Percentiles rank a stretch among this genome's conserved stretches.
Conservation (phyloP, 768 basidiomycete species). For the Termitomyces sp. region DNA sequence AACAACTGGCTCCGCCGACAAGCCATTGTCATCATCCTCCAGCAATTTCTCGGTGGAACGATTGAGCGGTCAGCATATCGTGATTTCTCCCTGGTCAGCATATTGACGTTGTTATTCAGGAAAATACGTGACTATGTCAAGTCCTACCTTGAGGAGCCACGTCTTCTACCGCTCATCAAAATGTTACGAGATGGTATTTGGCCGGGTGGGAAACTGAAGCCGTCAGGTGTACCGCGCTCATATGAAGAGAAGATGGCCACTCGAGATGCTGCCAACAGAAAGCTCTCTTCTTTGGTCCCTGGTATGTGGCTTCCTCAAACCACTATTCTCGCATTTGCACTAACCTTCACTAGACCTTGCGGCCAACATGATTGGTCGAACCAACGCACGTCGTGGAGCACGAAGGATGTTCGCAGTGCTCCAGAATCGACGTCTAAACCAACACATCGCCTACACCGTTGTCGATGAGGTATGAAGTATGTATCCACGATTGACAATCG, state of each 20-base stretch:
- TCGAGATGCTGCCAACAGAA: conserved; percentile 83
- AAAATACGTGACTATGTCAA: conserved; percentile 83
- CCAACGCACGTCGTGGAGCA: conserved; percentile 91
- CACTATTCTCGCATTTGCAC: not conserved
- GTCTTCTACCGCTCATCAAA: conserved; percentile 60
- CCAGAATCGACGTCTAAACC: conserved; percentile 92
- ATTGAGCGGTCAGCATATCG: conserved; percentile 74
- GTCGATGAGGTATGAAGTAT: conserved; percentile 72
- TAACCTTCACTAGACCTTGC: conserved; percentile 62
- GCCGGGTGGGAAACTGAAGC: conserved; percentile 76
- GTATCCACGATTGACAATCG: not conserved
- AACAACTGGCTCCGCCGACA: conserved; percentile 96
- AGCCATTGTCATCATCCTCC: conserved; percentile 93
- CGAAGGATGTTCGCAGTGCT: conserved; percentile 89
- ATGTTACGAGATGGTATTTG: conserved; percentile 74
- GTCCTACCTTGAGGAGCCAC: conserved; percentile 59
- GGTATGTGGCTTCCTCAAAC: conserved; percentile 38
- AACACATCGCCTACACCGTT: conserved; percentile 85
- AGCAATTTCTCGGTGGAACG: conserved; percentile 92
- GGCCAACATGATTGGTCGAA: conserved; percentile 97
- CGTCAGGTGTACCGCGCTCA: conserved; percentile 60
- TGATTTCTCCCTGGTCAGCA: not conserved
- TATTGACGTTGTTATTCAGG: conserved; percentile 34
- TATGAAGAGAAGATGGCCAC: conserved; percentile 77
- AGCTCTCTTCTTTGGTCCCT: conserved; percentile 87